Evolutionary conservation across 306 rosid genomes (phyloP).

Genomic region (Malus asiatica): DNA sequence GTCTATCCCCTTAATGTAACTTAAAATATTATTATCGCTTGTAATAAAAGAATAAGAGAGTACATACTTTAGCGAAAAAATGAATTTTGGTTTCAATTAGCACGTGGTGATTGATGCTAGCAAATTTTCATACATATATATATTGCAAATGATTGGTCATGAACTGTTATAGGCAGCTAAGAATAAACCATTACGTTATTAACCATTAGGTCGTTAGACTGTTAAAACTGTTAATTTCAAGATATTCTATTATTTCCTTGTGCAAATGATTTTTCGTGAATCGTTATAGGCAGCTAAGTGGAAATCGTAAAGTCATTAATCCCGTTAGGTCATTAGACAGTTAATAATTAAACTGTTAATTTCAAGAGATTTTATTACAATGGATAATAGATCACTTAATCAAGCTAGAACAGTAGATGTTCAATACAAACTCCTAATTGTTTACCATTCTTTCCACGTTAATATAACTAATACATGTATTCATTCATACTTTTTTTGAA

Average conservation of each 20-base stretch:
- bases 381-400: not conserved
- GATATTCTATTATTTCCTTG: not conserved
- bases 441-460: not conserved
- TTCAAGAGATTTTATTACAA: not conserved
- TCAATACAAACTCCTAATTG: not conserved
- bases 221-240: not conserved
- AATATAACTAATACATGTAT: not conserved
- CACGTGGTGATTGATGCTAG: too few relatives aligned
- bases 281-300: too few relatives aligned
- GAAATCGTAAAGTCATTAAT: not conserved
- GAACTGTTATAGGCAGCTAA: too few relatives aligned
- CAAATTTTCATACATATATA: not conserved
- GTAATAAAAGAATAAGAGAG: not conserved
- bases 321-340: not conserved
- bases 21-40: too few relatives aligned
- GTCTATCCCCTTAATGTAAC: too few relatives aligned
- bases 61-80: not conserved
- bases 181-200: not conserved
- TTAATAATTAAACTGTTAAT: not conserved
- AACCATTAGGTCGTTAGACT: not conserved
- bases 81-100: not conserved
- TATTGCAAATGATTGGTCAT: not conserved
- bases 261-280: not conserved
- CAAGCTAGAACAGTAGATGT: not conserved
- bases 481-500: not conserved